These are phyloP conservation scores for Sclerotinia trifoliorum DNA, from an alignment of 2,329 filamentous ascomycete genomes.

Conservation along the genomic window DNA sequence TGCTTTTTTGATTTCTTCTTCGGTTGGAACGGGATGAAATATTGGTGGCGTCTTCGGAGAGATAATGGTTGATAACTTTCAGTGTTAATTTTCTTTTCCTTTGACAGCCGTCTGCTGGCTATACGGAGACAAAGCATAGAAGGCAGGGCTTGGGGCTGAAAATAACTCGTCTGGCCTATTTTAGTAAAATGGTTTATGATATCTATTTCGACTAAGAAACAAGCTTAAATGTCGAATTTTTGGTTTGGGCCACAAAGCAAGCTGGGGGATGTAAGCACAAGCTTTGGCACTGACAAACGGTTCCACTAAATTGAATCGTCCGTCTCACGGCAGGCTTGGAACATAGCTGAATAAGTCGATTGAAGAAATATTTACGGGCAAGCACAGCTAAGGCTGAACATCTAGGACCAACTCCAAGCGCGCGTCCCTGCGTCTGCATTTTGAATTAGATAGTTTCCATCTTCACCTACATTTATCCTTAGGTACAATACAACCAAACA, in stretches of 20 bases:
- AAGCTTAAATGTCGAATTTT: conserved; percentile 19
- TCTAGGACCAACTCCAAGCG: conserved; percentile 9
- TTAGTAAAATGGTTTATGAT: neutral
- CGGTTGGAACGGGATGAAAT: conserved; percentile 7
- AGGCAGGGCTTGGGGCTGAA: conserved; percentile 20
- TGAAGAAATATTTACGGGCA: conserved; percentile 3
- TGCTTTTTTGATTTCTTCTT: conserved; percentile 2
- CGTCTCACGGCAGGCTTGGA: conserved; percentile 15
- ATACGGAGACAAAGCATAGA: neutral
- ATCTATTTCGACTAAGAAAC: conserved; percentile 14
- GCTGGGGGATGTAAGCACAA: conserved; percentile 6
- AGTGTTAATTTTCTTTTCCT: conserved; percentile 3
- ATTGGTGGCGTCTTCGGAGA: conserved; percentile 19
- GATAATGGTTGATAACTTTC: conserved; percentile 6
- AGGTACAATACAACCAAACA: conserved; percentile 5
- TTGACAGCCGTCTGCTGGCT: neutral
- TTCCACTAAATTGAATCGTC: conserved; percentile 12
- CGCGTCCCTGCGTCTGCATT: conserved; percentile 21
- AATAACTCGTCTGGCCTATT: conserved; percentile 21
- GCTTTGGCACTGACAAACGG: conserved; percentile 7
- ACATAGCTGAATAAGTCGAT: conserved; percentile 18
- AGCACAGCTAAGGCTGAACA: conserved; percentile 21
- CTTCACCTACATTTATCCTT: neutral
- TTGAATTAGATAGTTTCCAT: neutral
- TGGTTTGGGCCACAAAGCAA: conserved; percentile 8